Evolutionary conservation across 2,329 filamentous ascomycete genomes (phyloP).

Genomic region (Aspergillus terreus): DNA sequence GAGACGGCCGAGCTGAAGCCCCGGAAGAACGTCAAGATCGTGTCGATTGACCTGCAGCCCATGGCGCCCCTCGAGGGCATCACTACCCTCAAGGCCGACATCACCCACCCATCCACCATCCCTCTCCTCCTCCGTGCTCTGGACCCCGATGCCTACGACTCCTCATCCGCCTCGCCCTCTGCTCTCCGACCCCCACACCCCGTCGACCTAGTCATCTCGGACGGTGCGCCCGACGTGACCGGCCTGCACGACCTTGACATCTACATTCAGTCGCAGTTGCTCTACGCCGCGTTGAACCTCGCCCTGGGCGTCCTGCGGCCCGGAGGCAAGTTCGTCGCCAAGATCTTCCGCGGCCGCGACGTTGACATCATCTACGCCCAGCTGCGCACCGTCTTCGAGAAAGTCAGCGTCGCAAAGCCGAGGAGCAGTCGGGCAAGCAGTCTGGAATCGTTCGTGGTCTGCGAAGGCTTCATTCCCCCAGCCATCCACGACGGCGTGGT

Average conservation of each 20-base stretch:
- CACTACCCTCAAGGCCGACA: constrained; percentile 87
- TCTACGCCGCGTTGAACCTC: constrained; percentile 90
- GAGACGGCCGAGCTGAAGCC: constrained; percentile 42
- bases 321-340: constrained; percentile 94
- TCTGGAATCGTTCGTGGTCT: constrained; percentile 95
- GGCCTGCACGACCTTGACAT: constrained; percentile 97
- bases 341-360: constrained; percentile 92
- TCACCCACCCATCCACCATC: constrained; percentile 93
- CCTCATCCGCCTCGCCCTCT: constrained; percentile 31
- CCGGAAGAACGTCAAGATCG: constrained; percentile 79
- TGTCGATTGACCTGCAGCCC: constrained; percentile 91
- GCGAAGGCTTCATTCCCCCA: constrained; percentile 79
- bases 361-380: constrained; percentile 96
- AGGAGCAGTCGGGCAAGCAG: constrained; percentile 92
- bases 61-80: constrained; percentile 94
- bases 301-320: constrained; percentile 88
- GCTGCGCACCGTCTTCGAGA: constrained; percentile 82
- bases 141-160: constrained; percentile 63
- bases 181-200: constrained; percentile 62
- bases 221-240: constrained; percentile 94
- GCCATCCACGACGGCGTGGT: constrained; percentile 46
- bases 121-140: constrained; percentile 81
- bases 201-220: constrained; percentile 90
- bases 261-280: constrained; percentile 92
- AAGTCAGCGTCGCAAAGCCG: constrained; percentile 88